These are phyloP conservation scores for Quaeritorhiza haematococci DNA, from an alignment of 371 early-diverging fungal species.

Conservation along the genomic window DNA sequence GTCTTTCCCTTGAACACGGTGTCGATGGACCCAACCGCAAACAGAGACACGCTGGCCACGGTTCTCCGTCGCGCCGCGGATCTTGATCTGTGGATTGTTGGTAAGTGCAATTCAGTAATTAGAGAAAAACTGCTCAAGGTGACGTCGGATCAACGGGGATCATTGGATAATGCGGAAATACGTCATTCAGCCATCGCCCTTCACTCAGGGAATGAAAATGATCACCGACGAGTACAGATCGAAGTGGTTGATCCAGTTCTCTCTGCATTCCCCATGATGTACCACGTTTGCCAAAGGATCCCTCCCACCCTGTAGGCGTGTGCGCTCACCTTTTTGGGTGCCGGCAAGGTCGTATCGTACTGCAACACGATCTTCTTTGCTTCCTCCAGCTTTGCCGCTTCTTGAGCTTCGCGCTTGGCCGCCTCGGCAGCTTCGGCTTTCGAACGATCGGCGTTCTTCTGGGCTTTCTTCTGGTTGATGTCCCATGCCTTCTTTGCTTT, in stretches of 20 bases:
- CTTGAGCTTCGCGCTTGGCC: constrained; percentile 44
- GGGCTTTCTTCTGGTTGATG: constrained; percentile 59
- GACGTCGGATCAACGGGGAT: no score
- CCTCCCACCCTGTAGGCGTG: no score
- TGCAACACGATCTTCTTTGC: constrained; percentile 75
- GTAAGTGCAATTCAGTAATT: no score
- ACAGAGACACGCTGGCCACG: constrained; percentile 83
- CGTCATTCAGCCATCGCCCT: no score
- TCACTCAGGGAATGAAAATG: no score
- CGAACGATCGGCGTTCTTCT: constrained; percentile 44
- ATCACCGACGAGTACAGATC: no score
- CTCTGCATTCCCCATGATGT: no score
- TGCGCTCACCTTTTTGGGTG: constrained; percentile 57
- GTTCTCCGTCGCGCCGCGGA: constrained; percentile 58
- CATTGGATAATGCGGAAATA: no score
- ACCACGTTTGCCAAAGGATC: no score
- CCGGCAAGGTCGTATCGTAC: constrained; percentile 73
- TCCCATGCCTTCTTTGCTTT: constrained; percentile 81
- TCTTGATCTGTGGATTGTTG: constrained; percentile 62
- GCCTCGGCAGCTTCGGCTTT: constrained; percentile 54
- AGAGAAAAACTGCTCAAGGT: no score
- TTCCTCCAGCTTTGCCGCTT: constrained; percentile 70
- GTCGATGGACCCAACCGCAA: constrained; percentile 94
- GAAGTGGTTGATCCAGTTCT: no score
- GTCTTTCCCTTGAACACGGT: constrained; percentile 94